A percentile compares a stretch with the other conserved stretches of the same genome.
These are phyloP conservation scores for Closterium sp. DNA, from an alignment of 139 green algal genomes.

Conservation along the genomic window DNA sequence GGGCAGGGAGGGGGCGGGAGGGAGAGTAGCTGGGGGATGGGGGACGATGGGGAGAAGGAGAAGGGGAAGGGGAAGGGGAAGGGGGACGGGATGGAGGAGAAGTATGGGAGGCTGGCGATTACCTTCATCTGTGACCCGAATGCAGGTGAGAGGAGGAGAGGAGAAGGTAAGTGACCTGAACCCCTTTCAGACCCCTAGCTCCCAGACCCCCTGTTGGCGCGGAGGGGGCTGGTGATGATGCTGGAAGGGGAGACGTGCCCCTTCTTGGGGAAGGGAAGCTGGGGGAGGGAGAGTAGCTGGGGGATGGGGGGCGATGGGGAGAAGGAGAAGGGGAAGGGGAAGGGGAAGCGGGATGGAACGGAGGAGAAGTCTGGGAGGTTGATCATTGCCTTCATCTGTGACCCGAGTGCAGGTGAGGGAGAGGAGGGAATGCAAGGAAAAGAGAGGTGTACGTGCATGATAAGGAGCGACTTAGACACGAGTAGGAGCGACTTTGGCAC, in stretches of 20 bases:
- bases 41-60: not conserved
- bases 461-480: too few species aligned
- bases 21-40: not conserved
- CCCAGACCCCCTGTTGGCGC: not conserved
- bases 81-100: not conserved
- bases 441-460: too few species aligned
- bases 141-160: not conserved
- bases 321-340: not conserved
- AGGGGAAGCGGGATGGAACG: not conserved
- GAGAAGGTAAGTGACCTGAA: not conserved
- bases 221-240: not conserved
- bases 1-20: not conserved
- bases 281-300: not conserved
- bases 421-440: too few species aligned
- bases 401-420: constrained; percentile 23
- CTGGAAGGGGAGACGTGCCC: not conserved
- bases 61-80: not conserved
- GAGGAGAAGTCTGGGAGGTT: not conserved
- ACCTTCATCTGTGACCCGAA: constrained; percentile 29
- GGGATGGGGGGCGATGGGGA: not conserved
- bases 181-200: too few species aligned
- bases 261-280: not conserved
- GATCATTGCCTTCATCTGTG: constrained; percentile 13
- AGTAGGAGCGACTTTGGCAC: too few species aligned
- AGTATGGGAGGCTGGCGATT: not conserved